These are phyloP conservation scores for Cladosporium sp. DNA, from an alignment of 2,329 filamentous ascomycete species.

Conservation along the genomic window DNA sequence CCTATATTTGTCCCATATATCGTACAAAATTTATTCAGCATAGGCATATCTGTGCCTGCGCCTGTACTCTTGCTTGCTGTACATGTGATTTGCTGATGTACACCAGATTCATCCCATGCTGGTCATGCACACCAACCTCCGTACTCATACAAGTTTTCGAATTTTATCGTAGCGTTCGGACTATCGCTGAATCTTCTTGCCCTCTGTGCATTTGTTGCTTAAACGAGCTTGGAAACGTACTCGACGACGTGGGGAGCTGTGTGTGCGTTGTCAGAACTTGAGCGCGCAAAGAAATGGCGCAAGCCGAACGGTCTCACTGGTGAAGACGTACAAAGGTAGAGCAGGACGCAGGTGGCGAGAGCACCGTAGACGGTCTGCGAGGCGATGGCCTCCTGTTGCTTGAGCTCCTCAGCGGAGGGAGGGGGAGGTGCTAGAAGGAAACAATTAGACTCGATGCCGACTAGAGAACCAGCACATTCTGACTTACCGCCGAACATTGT, in stretches of 20 bases:
- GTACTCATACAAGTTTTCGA: not conserved
- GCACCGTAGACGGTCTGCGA: slow-evolving; percentile 64
- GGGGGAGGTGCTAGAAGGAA: slow-evolving; percentile 59
- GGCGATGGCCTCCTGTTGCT: slow-evolving; percentile 62
- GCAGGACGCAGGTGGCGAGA: slow-evolving; percentile 59
- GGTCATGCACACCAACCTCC: not conserved
- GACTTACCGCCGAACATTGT: slow-evolving; percentile 25
- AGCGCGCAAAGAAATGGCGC: not conserved
- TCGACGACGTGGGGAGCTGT: slow-evolving; percentile 55
- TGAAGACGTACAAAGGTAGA: slow-evolving; percentile 69
- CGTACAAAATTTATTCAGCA: not conserved
- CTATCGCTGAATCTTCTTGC: not conserved
- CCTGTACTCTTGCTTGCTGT: not conserved
- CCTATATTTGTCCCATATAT: not conserved
- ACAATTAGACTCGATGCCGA: not conserved
- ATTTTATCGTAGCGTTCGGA: not conserved
- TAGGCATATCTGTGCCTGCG: not conserved
- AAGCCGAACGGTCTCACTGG: not conserved
- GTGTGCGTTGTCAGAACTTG: slow-evolving; percentile 2
- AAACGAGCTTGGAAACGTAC: slow-evolving; percentile 48
- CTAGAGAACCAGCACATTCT: not conserved
- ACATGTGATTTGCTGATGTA: not conserved
- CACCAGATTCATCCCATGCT: not conserved
- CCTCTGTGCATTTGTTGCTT: slow-evolving; percentile 11
- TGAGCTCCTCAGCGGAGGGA: slow-evolving; percentile 66